Percentiles rank a stretch among this genome's conserved stretches.
phyloP scores from a whole-genome alignment of 1,284 basidiomycete genomes.

The Puccinia novopanici region DNA sequence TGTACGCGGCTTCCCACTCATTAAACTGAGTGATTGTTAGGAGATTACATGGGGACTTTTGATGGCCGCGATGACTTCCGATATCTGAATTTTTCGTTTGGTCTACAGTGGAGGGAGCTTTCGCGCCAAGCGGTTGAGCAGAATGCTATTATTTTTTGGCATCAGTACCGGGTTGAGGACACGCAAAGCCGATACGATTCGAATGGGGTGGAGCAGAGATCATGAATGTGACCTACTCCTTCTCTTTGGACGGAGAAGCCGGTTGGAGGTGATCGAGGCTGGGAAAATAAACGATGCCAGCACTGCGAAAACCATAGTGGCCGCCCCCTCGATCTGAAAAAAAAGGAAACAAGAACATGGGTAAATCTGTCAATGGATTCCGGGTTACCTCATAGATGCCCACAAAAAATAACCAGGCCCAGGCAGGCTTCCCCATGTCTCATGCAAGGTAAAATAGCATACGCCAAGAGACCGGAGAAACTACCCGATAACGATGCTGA shows the following conservation, averaged over 20 bases:
- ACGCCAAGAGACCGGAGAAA: conserved; percentile 37
- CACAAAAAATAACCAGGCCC: conserved; percentile 39
- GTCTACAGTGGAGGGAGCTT: not conserved
- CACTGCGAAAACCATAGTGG: not conserved
- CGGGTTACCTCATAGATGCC: not conserved
- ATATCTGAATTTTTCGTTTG: conserved; percentile 4
- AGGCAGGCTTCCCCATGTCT: conserved; percentile 9
- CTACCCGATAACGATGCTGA: conserved; percentile 24
- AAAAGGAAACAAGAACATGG: not conserved
- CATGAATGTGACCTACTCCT: not conserved
- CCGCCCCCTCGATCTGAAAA: conserved; percentile 13
- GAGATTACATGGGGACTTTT: conserved; percentile 32
- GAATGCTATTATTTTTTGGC: not conserved
- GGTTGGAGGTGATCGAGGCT: not conserved
- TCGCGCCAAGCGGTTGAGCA: not conserved
- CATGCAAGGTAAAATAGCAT: conserved; percentile 30
- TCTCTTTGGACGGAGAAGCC: not conserved
- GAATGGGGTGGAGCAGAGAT: not conserved
- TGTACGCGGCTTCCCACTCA: conserved; percentile 19
- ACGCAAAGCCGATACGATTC: not conserved
- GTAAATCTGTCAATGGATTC: not conserved
- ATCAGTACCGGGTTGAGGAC: not conserved
- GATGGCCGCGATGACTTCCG: conserved; percentile 12
- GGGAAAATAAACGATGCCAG: conserved; percentile 4
- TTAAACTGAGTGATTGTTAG: not conserved